Evolutionary conservation across 2,329 filamentous ascomycete species (phyloP), one percentile per base, ranked within the genome.

Genomic region (Botrytis fragariae): DNA sequence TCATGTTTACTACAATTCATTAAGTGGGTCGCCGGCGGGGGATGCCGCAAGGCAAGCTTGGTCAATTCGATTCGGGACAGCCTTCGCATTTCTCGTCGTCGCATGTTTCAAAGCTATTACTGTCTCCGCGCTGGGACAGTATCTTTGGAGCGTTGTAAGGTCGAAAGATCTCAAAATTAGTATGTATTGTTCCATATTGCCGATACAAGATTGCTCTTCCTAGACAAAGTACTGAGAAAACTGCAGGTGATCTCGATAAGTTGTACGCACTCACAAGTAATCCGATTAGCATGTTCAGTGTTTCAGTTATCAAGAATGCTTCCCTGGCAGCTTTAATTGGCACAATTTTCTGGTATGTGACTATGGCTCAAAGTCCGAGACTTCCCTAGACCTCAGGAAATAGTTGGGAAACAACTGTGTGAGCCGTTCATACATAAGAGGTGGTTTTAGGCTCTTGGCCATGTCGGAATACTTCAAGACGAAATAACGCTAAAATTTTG

Each of bases 121-220:
- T 18, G 59, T 71, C 37, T 51, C 45, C 32, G 68, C 74, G 22
- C 74, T 75, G 48, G 70, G 71, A n/a, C 74, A 78, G 37, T 76
- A 75, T 44, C 65, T 76, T 18, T 77, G 77, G 77, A 74, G 60
- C 5, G 9, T 76, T 2, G 57, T 76, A 9, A 73, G 72, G 51
- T 37, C 63, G 16, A 76, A 75, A 32, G n/a, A 71, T 5, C 72
- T 74, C 25, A 45, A 25, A 32, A 65, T 65, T 18, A 42, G 62
- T 65, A 65, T 35, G 25, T 65, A 3, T 22, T 12, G 10, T 29
- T 61, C 14, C 20, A 8, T 18, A n/a, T 44, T 65, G 22, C 25
- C 51, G n/a, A 54, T 16, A 25, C 1, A 54, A 2, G 3, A 54
- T 54, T 2, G n/a, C n/a, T 6, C 25, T 16, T 54, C 29, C 51